Evolutionary conservation across 352 stramenopile genomes (phyloP), one percentile per base, ranked within the genome.

Genomic region (Globisporangium camurandrum): DNA sequence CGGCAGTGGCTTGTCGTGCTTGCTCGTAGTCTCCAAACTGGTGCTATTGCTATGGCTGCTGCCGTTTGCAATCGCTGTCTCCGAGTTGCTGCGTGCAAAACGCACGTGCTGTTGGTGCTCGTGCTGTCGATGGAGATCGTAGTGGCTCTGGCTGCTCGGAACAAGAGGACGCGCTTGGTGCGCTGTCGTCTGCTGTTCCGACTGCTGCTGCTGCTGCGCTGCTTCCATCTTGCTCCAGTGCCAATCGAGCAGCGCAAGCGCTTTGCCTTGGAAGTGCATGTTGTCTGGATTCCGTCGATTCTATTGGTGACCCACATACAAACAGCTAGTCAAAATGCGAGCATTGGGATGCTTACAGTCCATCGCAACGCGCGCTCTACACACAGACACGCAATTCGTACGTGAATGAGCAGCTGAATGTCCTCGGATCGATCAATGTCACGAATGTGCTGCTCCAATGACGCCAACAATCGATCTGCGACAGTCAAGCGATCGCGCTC

Each of bases 251-350:
- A 93, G 37, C n/a, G 82, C 76, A n/a, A 93, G 49, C 22, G 82
- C 82, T 50, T 91, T 93, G 7, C 82, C 82, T 42, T 93, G 82
- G 50, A 93, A 93, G 48, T 93, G 82, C 77, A 93, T 76, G 40
- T 89, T 93, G 54, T 93, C 82, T 1, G 79, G 75, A 54, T 93
- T 82, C 1, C 77, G 75, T 36, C 77, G 77, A 42, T 88, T 93
- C 60, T 75, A 46, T 38, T 6, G 34, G 19, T 26, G 46, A 7
- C 11, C 44, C 40, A 42, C 20, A 44, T 14, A 9, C 16, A 34
- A 7, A 45, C n/a, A n/a, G n/a, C n/a, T n/a, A n/a, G n/a, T n/a
- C n/a, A n/a, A n/a, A n/a, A n/a, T n/a, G n/a, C n/a, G n/a, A n/a
- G n/a, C n/a, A n/a, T n/a, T n/a, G n/a, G n/a, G n/a, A n/a, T n/a